Base-by-base conservation (phyloP, 2,329 filamentous ascomycete species). In the Colletotrichum lindemuthianum region DNA sequence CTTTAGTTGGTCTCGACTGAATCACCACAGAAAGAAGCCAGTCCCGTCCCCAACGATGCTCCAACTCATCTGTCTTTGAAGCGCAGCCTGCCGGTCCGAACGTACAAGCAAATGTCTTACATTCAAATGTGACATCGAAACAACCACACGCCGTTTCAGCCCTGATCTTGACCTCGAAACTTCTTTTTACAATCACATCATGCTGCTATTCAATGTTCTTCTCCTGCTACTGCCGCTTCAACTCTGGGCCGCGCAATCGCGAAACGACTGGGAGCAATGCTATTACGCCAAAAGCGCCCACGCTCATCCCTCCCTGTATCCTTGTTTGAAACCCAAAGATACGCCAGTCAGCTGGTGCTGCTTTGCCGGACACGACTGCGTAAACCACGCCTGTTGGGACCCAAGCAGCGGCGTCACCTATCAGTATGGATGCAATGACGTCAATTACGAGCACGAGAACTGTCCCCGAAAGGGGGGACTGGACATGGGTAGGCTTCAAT, bases 361-460 rank as follows among this genome's bases (percentile, higher is more conserved):
- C 13, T 52, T 63, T 24, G 63, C 63, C 8, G 63, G 63, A 0
- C 40, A 66, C 15, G 16, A 11, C 54, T 66, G 63, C 12, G 7
- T 66, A 13, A 47, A 50, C 3, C 16, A 54, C 34, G 63, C 53
- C 15, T 66, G 63, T 12, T 66, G 50, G 45, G 44, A 66, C 4
- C 24, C 10, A 12, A 16, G 37, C 2, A 51, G 53, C 0, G 52
- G 48, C 34, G 44, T 63, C 4, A 66, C 63, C 1, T 66, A 66
- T 3, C 59, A 63, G 39, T 66, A 66, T 24, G 63, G 63, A 34
- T 66, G 63, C 36, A 66, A 63, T 11, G 59, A 66, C n/a, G 53
- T 54, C n/a, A 64, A 44, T 8, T 66, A 66, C n/a, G 32, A 45
- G 2, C 59, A 66, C 49, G n/a, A 53, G 13, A 63, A 47, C 44